Base-by-base conservation (phyloP, 202 grass and related monocot species). In the Zizania palustris region DNA sequence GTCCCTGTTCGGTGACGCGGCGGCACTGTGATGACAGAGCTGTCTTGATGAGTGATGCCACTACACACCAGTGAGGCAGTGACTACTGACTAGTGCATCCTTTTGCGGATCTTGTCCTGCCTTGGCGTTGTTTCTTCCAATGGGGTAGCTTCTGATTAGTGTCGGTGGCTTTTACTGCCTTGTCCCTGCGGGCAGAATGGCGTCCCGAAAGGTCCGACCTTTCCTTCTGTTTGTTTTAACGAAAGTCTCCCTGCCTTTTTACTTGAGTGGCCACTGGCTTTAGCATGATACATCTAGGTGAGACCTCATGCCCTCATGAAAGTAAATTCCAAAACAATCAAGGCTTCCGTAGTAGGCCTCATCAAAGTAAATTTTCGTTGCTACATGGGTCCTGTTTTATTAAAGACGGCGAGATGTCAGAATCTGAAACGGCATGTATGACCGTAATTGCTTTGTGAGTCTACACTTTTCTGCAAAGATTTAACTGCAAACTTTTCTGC, bases 61-160 rank as follows among this genome's bases (percentile, higher is more conserved):
- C 55, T 28, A 2, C 36, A 7, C 79, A 13, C 46, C 21, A 19
- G 64, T 38, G n/a, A n/a, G n/a, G n/a, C n/a, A n/a, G n/a, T n/a
- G n/a, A n/a, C n/a, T n/a, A n/a, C n/a, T n/a, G 41, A 41, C 34
- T 36, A 67, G 37, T 14, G 43, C 64, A 71, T 84, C 80, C 73
- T 80, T 84, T 69, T 46, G 48, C 81, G 42, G 71, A 84, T 88
- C 86, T 84, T 76, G 81, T 80, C 86, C 71, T 84, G 15, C 49
- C 13, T 79, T 58, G 40, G 13, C 76, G 45, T 54, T 60, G 60
- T 55, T 85, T 37, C 72, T 67, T 64, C 36, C 46, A 2, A 76
- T 61, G 35, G 14, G 48, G 36, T 71, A 34, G 51, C 73, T 42
- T 63, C 37, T 35, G 42, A 60, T 16, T 14, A 22, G 43, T 60